Base-by-base conservation (phyloP, 495 filamentous ascomycete species). In the Geopyxis carbonaria region DNA sequence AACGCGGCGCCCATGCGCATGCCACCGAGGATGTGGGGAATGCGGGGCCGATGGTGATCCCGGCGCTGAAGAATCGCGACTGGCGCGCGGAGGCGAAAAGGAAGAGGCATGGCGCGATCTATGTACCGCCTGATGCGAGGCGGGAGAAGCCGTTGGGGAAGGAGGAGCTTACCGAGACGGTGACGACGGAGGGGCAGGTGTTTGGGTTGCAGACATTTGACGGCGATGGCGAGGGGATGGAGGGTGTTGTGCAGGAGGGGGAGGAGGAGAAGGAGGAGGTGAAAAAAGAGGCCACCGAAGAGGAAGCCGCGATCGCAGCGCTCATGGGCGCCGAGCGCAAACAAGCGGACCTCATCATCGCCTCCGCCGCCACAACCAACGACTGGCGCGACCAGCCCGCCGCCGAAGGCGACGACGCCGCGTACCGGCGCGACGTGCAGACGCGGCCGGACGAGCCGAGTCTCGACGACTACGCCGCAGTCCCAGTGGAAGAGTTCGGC, bases 401-500 rank as follows among this genome's bases (percentile, higher is more conserved):
- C 31, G 55, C 47, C 8, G 50, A 47, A 4, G 40, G 45, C 7
- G 85, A 92, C 51, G 65, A 75, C 27, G 72, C 73, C 18, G 73
- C 72, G 1, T 91, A 84, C 56, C 63, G 68, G 21, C 59, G 64
- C 7, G 76, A 80, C 50, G 65, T 85, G 28, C 64, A 67, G 2
- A 65, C 68, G n/a, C 74, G 82, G 0, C 84, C 85, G 0, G 77
- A 83, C 16, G 60, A 72, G 11, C 75, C 84, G 2, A 76, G 70
- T 0, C 61, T 89, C 16, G 82, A 83, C 31, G 82, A 87, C 48
- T 99, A 99, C 59, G 75, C 72, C 20, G 72, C 76, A 3, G 70
- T 93, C 8, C 87, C 91, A 0, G 82, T 95, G 24, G 89, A 94
- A 43, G 82, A 92, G 42, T 99, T 95, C 50, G 89, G 87, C 22